These are phyloP conservation scores for Opeltia flavorubescens DNA, from an alignment of 495 filamentous ascomycete genomes.

Conservation along the genomic window DNA sequence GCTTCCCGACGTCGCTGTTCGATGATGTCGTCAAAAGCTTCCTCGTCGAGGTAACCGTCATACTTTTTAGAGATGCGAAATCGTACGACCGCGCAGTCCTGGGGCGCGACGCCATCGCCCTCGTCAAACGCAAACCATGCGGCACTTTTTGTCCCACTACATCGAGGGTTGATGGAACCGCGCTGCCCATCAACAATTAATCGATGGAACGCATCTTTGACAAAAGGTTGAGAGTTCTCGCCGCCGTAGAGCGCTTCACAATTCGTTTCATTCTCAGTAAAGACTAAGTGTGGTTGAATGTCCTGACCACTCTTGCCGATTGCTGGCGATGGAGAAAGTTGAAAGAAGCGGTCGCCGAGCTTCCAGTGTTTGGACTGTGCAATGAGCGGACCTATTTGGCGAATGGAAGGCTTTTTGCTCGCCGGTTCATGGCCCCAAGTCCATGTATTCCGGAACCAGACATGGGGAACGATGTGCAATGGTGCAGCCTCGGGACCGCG, in stretches of 20 bases:
- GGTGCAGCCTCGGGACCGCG: slow-evolving; percentile 79
- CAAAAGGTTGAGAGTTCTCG: slow-evolving; percentile 66
- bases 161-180: slow-evolving; percentile 63
- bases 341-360: slow-evolving; percentile 69
- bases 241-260: slow-evolving; percentile 58
- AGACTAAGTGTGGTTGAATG: slow-evolving; percentile 68
- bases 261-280: slow-evolving; percentile 94
- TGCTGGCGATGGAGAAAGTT: slow-evolving; percentile 81
- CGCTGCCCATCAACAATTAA: slow-evolving; percentile 74
- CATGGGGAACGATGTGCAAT: slow-evolving; percentile 83
- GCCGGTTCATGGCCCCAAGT: slow-evolving; percentile 65
- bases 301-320: slow-evolving; percentile 64
- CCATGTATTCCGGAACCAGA: slow-evolving; percentile 98
- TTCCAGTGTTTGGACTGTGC: slow-evolving; percentile 61
- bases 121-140: slow-evolving; percentile 91
- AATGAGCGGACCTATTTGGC: slow-evolving; percentile 44
- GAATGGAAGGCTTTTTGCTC: slow-evolving; percentile 63
- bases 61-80: slow-evolving; percentile 69
- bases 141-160: slow-evolving; percentile 73
- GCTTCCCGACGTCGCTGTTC: slow-evolving; percentile 75
- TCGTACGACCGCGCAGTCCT: slow-evolving; percentile 88
- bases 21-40: slow-evolving; percentile 80
- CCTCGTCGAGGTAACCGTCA: slow-evolving; percentile 74
- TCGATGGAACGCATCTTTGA: slow-evolving; percentile 91
- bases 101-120: slow-evolving; percentile 68